A percentile compares a stretch with the other conserved stretches of the same genome.
phyloP scores from a whole-genome alignment of 2,329 filamentous ascomycete genomes.

The Diaporthe humulicola region DNA sequence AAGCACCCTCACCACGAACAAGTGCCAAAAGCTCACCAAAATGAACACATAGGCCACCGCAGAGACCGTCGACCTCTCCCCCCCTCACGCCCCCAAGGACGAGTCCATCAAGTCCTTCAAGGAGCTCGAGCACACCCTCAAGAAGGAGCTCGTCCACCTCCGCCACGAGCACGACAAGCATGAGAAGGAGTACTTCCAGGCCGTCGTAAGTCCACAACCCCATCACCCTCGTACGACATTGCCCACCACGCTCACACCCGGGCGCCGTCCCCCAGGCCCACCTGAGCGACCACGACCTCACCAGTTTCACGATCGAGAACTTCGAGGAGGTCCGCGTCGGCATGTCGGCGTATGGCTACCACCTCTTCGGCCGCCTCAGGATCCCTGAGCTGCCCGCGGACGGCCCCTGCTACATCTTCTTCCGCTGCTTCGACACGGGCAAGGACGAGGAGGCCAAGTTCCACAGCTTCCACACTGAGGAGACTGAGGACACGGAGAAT shows the following conservation, averaged over 20 bases:
- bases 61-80: conserved; percentile 65
- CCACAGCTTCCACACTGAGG: conserved; percentile 63
- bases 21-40: conserved; percentile 11
- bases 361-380: conserved; percentile 63
- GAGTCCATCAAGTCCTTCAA: conserved; percentile 65
- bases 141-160: conserved; percentile 62
- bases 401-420: conserved; percentile 59
- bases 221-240: conserved; percentile 7
- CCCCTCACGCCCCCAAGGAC: conserved; percentile 62
- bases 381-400: conserved; percentile 56
- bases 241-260: not conserved
- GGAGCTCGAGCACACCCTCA: conserved; percentile 64
- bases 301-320: conserved; percentile 54
- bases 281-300: conserved; percentile 55
- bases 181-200: conserved; percentile 68
- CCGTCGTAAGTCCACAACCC: conserved; percentile 51
- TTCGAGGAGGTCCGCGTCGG: conserved; percentile 60
- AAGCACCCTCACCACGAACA: not conserved
- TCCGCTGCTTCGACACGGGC: conserved; percentile 61
- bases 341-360: conserved; percentile 60
- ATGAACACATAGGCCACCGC: conserved; percentile 57
- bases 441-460: conserved; percentile 54
- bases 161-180: conserved; percentile 64
- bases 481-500: conserved; percentile 54
- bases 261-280: conserved; percentile 40